phyloP scores from a whole-genome alignment of 345 rosid genomes.

The Gossypium turneri region DNA sequence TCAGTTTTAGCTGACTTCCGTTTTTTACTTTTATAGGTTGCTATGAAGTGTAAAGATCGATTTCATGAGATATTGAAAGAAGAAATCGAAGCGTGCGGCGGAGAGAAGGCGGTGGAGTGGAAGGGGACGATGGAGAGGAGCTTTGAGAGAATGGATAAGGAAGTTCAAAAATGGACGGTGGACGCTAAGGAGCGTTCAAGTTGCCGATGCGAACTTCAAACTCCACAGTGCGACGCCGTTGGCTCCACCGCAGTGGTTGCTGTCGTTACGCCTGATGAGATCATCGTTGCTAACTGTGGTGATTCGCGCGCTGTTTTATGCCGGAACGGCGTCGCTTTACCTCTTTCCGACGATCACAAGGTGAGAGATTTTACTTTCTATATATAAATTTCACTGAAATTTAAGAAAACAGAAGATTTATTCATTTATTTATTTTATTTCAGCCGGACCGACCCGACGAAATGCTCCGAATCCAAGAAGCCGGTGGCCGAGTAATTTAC shows the following conservation, averaged over 20 bases:
- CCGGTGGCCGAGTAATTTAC: constrained; percentile 67
- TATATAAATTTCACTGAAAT: not conserved
- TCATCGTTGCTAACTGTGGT: constrained; percentile 62
- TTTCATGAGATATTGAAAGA: constrained; percentile 53
- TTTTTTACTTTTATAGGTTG: constrained; percentile 38
- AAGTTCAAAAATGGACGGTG: constrained; percentile 30
- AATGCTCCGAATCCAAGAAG: constrained; percentile 46
- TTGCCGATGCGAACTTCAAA: constrained; percentile 63
- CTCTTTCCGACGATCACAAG: constrained; percentile 71
- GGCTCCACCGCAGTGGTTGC: constrained; percentile 73
- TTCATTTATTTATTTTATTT: not conserved
- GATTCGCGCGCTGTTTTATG: constrained; percentile 75
- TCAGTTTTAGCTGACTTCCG: no score
- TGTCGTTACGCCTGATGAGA: constrained; percentile 46
- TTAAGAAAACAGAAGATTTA: not conserved
- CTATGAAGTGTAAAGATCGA: constrained; percentile 55
- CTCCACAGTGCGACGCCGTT: constrained; percentile 67
- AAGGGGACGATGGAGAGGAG: constrained; percentile 45
- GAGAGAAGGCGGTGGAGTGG: constrained; percentile 40
- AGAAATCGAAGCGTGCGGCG: constrained; percentile 30
- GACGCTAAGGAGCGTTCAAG: constrained; percentile 13
- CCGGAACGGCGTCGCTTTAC: constrained; percentile 48
- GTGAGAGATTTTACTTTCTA: constrained; percentile 6
- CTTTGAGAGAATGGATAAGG: constrained; percentile 51
- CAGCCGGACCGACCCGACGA: constrained; percentile 88